phyloP scores from a whole-genome alignment of 2,329 filamentous ascomycete species.

The Penicillium sp. region DNA sequence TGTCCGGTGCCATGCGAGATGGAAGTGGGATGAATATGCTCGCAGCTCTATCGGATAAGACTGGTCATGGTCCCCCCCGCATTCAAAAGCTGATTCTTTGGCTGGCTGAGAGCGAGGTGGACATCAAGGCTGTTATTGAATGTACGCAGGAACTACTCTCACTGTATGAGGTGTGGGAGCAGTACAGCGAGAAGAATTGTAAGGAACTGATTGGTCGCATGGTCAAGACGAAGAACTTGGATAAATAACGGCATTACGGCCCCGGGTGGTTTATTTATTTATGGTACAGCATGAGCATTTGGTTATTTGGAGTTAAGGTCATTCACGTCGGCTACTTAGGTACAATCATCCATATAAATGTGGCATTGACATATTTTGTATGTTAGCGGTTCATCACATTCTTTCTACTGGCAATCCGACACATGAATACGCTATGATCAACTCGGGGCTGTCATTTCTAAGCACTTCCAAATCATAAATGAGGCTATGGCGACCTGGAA shows the following conservation, averaged over 20 bases:
- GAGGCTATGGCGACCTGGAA: not conserved
- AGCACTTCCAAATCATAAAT: not conserved
- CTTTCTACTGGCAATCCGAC: not conserved
- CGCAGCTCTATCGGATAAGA: constrained; percentile 34
- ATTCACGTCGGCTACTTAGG: not conserved
- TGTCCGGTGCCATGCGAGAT: constrained; percentile 38
- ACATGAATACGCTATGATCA: not conserved
- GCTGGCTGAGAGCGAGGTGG: constrained; percentile 82
- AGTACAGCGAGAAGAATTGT: constrained; percentile 64
- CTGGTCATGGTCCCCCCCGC: constrained; percentile 30
- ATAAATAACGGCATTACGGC: constrained; percentile 45
- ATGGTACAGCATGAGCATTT: constrained; percentile 2
- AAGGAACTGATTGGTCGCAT: constrained; percentile 64
- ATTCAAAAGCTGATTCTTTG: constrained; percentile 72
- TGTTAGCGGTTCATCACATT: not conserved
- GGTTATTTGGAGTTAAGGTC: not conserved
- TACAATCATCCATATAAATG: not conserved
- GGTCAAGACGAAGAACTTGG: constrained; percentile 60
- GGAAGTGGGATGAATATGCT: constrained; percentile 36
- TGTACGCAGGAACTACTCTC: constrained; percentile 90
- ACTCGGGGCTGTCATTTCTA: not conserved
- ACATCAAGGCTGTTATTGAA: constrained; percentile 82
- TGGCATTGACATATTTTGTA: not conserved
- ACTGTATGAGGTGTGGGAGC: constrained; percentile 76
- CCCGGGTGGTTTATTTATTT: not conserved